Evolutionary conservation across 225 moss, liverwort and hornwort genomes (phyloP).

Genomic region (Rhytidiadelphus loreus): DNA sequence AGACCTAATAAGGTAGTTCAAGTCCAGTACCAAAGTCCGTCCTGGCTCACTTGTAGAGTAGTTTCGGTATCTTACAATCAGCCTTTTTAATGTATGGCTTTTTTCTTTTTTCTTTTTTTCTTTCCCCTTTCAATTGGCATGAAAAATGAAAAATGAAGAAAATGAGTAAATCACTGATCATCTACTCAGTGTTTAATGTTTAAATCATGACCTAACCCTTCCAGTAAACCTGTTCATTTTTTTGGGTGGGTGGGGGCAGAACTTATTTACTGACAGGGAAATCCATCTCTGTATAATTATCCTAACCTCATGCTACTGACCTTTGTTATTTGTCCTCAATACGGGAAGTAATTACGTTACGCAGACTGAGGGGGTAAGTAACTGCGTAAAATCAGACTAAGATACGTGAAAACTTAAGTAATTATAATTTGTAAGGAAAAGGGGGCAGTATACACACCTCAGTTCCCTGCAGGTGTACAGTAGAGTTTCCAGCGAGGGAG

Average conservation of each 20-base stretch:
- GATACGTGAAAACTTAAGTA: neutral
- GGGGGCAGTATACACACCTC: neutral
- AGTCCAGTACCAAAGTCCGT: too few species aligned
- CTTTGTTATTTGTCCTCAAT: neutral
- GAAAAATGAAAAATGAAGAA: too few species aligned
- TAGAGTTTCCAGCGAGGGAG: neutral
- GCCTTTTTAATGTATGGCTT: neutral
- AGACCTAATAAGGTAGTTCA: neutral
- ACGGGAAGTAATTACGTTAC: neutral
- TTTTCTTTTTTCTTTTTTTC: too few species aligned
- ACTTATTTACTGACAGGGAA: neutral
- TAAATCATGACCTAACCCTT: neutral
- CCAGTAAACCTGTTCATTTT: neutral
- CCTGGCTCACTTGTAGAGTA: accelerated
- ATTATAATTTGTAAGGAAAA: neutral
- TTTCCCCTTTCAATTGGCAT: too few species aligned
- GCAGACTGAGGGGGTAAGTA: neutral
- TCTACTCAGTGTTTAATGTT: too few species aligned
- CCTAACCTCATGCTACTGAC: neutral
- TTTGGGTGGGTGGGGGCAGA: too few species aligned
- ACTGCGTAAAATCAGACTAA: neutral
- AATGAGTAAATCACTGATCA: too few species aligned
- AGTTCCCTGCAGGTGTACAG: neutral
- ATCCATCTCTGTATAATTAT: neutral
- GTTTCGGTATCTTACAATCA: neutral